Conservation (phyloP, 768 basidiomycete genomes). For the Coprinopsis marcescibilis region DNA sequence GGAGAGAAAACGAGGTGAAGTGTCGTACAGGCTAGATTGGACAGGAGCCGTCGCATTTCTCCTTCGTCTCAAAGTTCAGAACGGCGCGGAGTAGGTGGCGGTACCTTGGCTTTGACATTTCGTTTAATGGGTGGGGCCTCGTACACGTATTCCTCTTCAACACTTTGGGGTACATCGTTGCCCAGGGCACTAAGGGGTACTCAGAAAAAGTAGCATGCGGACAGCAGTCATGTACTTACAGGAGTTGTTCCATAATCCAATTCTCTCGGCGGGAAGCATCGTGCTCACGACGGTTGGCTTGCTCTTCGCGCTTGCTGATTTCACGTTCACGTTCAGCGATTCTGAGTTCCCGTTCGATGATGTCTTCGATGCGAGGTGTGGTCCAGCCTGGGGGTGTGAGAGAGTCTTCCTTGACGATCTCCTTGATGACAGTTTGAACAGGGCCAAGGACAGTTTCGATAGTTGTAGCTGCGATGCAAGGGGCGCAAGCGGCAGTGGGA, state of each 20-base stretch:
- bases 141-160: slow-evolving; percentile 80
- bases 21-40: slow-evolving; percentile 69
- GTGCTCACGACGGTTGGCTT: slow-evolving; percentile 78
- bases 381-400: slow-evolving; percentile 78
- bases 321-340: slow-evolving; percentile 83
- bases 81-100: slow-evolving; percentile 78
- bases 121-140: slow-evolving; percentile 39
- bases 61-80: slow-evolving; percentile 96
- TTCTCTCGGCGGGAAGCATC: slow-evolving; percentile 81
- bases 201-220: background rate
- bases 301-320: slow-evolving; percentile 81
- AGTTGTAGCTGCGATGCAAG: slow-evolving; percentile 49
- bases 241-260: slow-evolving; percentile 92
- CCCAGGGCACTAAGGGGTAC: slow-evolving; percentile 50
- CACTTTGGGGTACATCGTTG: slow-evolving; percentile 55
- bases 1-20: slow-evolving; percentile 55
- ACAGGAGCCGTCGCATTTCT: slow-evolving; percentile 43
- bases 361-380: slow-evolving; percentile 70
- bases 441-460: slow-evolving; percentile 52
- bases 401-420: slow-evolving; percentile 78
- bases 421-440: slow-evolving; percentile 79
- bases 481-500: slow-evolving; percentile 44
- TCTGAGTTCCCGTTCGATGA: slow-evolving; percentile 80
- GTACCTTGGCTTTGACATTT: slow-evolving; percentile 88
- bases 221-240: slow-evolving; percentile 43